Percentiles rank a stretch among this genome's conserved stretches.
These are phyloP conservation scores for Salvia miltiorrhiza DNA, from an alignment of 257 asterid genomes.

Conservation along the genomic window DNA sequence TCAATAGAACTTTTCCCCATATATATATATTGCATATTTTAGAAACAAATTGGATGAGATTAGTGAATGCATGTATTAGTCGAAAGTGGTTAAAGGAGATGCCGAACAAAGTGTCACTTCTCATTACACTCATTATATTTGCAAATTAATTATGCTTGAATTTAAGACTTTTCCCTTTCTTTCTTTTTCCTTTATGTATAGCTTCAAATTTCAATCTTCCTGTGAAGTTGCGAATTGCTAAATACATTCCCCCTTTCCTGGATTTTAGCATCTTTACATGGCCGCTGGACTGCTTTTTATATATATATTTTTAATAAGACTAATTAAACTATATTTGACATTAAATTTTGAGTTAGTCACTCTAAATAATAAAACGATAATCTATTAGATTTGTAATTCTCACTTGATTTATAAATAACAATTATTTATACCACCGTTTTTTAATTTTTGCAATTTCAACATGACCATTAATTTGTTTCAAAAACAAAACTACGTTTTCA, in stretches of 20 bases:
- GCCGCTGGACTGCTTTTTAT: background rate
- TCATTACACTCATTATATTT: background rate
- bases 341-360: background rate
- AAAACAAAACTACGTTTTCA: too few species aligned
- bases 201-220: too few species aligned
- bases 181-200: background rate
- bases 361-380: too few species aligned
- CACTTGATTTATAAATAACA: too few species aligned
- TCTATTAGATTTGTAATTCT: too few species aligned
- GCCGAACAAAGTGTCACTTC: background rate
- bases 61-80: conserved; percentile 13
- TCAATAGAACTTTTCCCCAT: too few species aligned
- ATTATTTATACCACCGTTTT: too few species aligned
- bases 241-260: conserved; percentile 16
- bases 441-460: too few species aligned
- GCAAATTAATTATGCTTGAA: background rate
- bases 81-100: conserved; percentile 1
- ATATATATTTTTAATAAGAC: background rate
- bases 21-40: too few species aligned
- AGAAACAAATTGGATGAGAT: background rate
- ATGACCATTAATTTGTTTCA: too few species aligned
- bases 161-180: conserved; percentile 1
- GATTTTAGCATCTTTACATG: background rate
- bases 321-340: background rate
- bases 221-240: background rate